Percentiles rank a stretch among this genome's conserved stretches.
Conservation (phyloP, 1,284 basidiomycete species). For the Jaminaea rosea region DNA sequence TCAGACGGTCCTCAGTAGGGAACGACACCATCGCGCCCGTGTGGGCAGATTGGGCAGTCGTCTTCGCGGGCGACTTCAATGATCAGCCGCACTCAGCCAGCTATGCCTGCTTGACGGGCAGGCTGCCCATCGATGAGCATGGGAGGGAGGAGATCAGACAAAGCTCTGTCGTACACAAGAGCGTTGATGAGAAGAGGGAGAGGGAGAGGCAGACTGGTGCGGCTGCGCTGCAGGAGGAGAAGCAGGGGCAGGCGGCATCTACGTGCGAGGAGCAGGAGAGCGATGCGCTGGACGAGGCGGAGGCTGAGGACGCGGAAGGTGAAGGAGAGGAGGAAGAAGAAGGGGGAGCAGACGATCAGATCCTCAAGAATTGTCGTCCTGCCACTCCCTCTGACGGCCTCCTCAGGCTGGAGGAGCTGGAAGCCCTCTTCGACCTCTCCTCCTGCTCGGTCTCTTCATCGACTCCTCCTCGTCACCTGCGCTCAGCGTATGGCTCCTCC, state of each 20-base stretch:
- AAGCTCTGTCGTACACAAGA: conserved; percentile 73
- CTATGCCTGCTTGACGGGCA: conserved; percentile 64
- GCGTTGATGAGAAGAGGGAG: conserved; percentile 61
- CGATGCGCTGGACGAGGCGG: conserved; percentile 5
- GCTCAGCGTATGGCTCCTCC: conserved; percentile 50
- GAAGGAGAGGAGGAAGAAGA: conserved; percentile 10
- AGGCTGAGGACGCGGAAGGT: conserved; percentile 46
- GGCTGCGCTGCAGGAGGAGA: not conserved
- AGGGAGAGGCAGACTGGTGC: conserved; percentile 5
- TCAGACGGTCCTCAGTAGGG: conserved; percentile 47
- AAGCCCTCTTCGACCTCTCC: conserved; percentile 50
- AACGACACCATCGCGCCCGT: conserved; percentile 42
- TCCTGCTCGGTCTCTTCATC: too few relatives aligned
- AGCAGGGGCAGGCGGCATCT: not conserved
- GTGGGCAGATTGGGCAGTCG: conserved; percentile 60
- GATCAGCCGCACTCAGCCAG: conserved; percentile 74
- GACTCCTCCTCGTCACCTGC: conserved; percentile 3
- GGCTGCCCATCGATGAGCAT: conserved; percentile 54
- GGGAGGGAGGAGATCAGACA: conserved; percentile 56
- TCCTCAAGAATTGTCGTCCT: conserved; percentile 67
- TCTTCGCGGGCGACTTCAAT: conserved; percentile 88
- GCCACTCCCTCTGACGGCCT: conserved; percentile 63
- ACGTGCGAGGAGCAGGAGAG: not conserved
- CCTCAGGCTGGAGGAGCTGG: conserved; percentile 59
- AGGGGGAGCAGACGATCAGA: conserved; percentile 50